Conservation (phyloP, 805 yeast species). For the Candida ponderosae region DNA sequence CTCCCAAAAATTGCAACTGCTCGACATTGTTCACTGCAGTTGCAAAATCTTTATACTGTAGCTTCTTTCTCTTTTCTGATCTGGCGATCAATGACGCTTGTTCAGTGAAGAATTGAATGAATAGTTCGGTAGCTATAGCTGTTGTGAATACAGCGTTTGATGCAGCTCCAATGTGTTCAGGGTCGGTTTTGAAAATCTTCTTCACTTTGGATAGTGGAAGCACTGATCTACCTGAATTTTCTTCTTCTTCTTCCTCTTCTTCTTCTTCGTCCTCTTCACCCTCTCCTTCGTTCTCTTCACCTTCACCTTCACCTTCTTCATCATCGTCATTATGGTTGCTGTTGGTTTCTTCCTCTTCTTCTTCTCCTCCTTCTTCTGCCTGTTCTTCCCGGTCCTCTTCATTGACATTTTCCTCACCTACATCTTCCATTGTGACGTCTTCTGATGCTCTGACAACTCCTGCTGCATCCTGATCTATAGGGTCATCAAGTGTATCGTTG, state of each 20-base stretch:
- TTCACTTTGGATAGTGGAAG: slow-evolving; percentile 66
- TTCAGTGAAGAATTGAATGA: slow-evolving; percentile 61
- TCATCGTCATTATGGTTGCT: too few species aligned
- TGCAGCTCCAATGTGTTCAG: slow-evolving; percentile 60
- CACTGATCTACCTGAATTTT: slow-evolving; percentile 21
- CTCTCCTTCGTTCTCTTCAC: slow-evolving; percentile 5
- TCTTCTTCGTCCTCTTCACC: slow-evolving; percentile 1
- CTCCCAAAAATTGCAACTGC: slow-evolving; percentile 53
- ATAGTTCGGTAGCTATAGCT: slow-evolving; percentile 72
- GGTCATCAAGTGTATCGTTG: neutral
- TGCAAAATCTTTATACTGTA: slow-evolving; percentile 66
- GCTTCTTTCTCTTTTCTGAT: slow-evolving; percentile 56
- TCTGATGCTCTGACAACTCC: too few species aligned
- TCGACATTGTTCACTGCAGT: slow-evolving; percentile 53
- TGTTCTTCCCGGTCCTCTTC: too few species aligned
- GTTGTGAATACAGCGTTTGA: slow-evolving; percentile 67
- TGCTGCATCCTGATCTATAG: too few species aligned
- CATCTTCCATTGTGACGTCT: too few species aligned
- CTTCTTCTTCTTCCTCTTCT: slow-evolving; percentile 4
- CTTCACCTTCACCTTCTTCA: neutral
- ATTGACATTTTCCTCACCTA: too few species aligned
- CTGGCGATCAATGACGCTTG: slow-evolving; percentile 63
- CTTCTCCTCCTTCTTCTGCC: too few species aligned
- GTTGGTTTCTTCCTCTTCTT: too few species aligned
- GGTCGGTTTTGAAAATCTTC: slow-evolving; percentile 67